phyloP scores from a whole-genome alignment of 352 stramenopile species.

The Globisporangium viniferum region DNA sequence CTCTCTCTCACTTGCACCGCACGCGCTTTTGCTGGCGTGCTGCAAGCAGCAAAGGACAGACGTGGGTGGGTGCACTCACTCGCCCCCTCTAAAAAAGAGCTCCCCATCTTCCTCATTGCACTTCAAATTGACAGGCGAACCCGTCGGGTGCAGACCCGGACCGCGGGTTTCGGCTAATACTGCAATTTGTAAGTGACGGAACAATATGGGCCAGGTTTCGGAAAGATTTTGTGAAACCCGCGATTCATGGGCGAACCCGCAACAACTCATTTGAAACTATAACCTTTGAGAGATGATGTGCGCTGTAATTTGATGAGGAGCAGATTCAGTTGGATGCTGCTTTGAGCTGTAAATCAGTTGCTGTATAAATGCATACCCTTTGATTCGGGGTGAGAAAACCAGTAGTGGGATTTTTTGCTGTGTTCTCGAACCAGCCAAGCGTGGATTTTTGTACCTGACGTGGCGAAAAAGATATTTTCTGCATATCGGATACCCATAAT shows the following conservation, averaged over 20 bases:
- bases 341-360: constrained; percentile 10
- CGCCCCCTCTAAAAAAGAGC: neutral
- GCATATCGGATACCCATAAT: neutral
- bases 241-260: neutral
- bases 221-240: neutral
- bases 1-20: neutral
- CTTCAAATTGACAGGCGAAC: neutral
- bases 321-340: neutral
- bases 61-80: neutral
- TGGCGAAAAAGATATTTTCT: constrained; percentile 2
- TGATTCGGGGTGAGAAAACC: neutral
- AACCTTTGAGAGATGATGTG: neutral
- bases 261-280: neutral
- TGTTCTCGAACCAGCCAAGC: constrained; percentile 8
- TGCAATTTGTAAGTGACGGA: neutral
- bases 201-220: neutral
- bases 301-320: neutral
- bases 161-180: neutral
- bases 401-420: neutral
- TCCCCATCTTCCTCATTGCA: neutral
- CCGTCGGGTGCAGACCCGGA: neutral
- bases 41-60: neutral
- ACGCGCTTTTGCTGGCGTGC: neutral
- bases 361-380: constrained; percentile 8
- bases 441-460: neutral